Percentiles rank a stretch among this genome's conserved stretches.
These are phyloP conservation scores for Pisolithus sp. DNA, from an alignment of 768 basidiomycete species.

Conservation along the genomic window DNA sequence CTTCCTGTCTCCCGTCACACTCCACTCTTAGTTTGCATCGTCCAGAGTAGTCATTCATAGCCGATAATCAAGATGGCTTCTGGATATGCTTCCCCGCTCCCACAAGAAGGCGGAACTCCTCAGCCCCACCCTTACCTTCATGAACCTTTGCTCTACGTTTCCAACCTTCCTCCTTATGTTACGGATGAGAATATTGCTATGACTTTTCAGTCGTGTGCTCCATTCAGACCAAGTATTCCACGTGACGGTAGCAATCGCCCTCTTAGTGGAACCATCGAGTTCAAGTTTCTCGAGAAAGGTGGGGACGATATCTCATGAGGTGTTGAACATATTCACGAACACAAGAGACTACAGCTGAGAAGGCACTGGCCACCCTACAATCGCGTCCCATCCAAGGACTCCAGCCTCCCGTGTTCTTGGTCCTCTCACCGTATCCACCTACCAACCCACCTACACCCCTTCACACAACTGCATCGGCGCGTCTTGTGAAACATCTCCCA, in stretches of 20 bases:
- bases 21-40: background rate
- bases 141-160: constrained; percentile 76
- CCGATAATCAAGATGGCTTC: constrained; percentile 32
- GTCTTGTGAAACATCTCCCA: constrained; percentile 82
- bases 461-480: constrained; percentile 69
- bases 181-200: constrained; percentile 71
- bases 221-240: constrained; percentile 71
- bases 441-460: constrained; percentile 69
- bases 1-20: background rate
- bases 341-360: constrained; percentile 56
- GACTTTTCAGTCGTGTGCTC: constrained; percentile 69
- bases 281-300: constrained; percentile 80
- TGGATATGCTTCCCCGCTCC: constrained; percentile 28
- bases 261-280: constrained; percentile 74
- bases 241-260: constrained; percentile 50
- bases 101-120: constrained; percentile 26
- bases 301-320: constrained; percentile 19
- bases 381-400: constrained; percentile 62
- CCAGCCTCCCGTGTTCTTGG: constrained; percentile 51
- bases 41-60: constrained; percentile 14
- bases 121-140: constrained; percentile 76
- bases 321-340: constrained; percentile 6
- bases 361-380: constrained; percentile 80
- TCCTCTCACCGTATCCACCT: constrained; percentile 79
- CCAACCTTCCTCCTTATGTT: constrained; percentile 67